Evolutionary conservation across 1,284 basidiomycete genomes (phyloP), one percentile per base, ranked within the genome.

Genomic region (Tilletiopsis washingtonensis): DNA sequence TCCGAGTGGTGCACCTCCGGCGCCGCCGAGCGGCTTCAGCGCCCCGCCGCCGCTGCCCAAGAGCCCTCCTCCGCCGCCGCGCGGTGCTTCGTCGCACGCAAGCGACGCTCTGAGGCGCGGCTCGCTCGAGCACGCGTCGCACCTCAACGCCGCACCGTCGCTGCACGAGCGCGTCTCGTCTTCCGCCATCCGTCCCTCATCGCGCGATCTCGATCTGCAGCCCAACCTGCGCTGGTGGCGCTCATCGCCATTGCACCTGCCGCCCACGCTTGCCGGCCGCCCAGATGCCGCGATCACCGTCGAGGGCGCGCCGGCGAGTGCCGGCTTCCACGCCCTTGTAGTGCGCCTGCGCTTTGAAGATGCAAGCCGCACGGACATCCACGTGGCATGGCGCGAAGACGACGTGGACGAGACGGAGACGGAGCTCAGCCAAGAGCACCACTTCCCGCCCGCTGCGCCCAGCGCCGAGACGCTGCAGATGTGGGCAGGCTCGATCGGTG

Each of bases 401-500:
- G 63, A 62, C 34, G 29, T 48, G 4, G 62, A 62, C 2, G 61
- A 67, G 44, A 34, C 40, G 21, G 49, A 57, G 19, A 64, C 66
- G 2, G 43, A 46, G 17, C 42, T 64, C 6, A 45, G 34, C 39
- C 62, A 62, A 45, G 38, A 24, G 1, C 66, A 64, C 44, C 47
- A 39, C 32, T 59, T 56, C 29, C 43, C 55, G 39, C 65, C 63
- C 12, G 15, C 61, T 24, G 59, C 58, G 40, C 61, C 64, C 20
- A 26, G 48, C 9, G 51, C 79, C 0, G 83, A 86, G 40, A 82
- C 86, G 29, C 77, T 91, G 40, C 81, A 82, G 61, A 76, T 78
- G 1, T 76, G 88, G 15, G 85, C 84, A 76, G 80, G 81, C 3
- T 80, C 81, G 25, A 80, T 88, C 9, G 91, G 91, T 12, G 79